Percentiles rank a stretch among this genome's conserved stretches.
Conservation (phyloP, 306 rosid species). For the Acacia melanoxylon region DNA sequence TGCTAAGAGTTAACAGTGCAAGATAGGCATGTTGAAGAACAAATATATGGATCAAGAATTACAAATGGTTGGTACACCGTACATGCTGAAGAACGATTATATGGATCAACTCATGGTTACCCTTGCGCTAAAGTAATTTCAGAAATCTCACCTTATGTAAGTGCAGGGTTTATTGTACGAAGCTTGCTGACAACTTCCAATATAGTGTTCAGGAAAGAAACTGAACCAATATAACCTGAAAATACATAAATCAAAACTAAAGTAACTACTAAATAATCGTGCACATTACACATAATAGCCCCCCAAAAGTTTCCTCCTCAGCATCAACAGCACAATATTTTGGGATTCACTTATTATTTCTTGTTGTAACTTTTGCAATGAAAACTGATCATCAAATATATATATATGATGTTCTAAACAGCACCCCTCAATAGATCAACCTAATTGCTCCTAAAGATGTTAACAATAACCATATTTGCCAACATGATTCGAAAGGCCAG, state of each 20-base stretch:
- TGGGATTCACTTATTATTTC: slow-evolving; percentile 14
- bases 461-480: neutral
- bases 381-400: neutral
- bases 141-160: slow-evolving; percentile 51
- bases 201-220: slow-evolving; percentile 70
- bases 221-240: slow-evolving; percentile 69
- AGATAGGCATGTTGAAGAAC: neutral
- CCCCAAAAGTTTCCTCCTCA: neutral
- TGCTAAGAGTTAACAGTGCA: neutral
- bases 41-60: neutral
- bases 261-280: neutral
- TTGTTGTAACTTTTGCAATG: neutral
- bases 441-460: neutral
- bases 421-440: slow-evolving; percentile 5
- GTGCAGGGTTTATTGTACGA: slow-evolving; percentile 69
- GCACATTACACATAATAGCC: neutral
- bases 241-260: slow-evolving; percentile 9
- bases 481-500: neutral
- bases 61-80: neutral
- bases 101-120: neutral
- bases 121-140: neutral
- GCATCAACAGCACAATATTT: neutral
- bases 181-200: slow-evolving; percentile 76
- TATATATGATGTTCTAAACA: neutral
- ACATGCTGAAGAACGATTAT: slow-evolving; percentile 42